Conservation (phyloP, 176 grass and related monocot species). For the Neostapfia colusana region DNA sequence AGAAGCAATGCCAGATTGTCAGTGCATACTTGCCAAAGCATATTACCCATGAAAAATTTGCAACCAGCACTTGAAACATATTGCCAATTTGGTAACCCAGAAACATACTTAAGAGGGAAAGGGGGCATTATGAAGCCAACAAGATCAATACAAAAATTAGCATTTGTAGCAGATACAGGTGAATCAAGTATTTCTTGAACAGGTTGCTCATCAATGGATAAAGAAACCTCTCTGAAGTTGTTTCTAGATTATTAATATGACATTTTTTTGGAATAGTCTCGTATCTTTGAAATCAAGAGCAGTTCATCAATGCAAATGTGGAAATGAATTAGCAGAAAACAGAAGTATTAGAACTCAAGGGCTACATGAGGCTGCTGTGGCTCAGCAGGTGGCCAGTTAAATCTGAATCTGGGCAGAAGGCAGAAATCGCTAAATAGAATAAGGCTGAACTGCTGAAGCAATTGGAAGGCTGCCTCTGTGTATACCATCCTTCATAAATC, state of each 20-base stretch:
- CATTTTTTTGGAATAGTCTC: constrained; percentile 53
- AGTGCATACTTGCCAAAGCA: background rate
- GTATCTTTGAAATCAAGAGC: constrained; percentile 56
- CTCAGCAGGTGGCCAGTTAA: constrained; percentile 52
- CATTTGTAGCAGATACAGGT: constrained; percentile 33
- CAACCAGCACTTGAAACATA: constrained; percentile 1
- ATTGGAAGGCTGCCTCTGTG: constrained; percentile 53
- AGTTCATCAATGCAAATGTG: constrained; percentile 58
- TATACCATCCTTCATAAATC: constrained; percentile 51
- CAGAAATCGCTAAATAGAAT: constrained; percentile 48
- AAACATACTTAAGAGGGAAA: constrained; percentile 13
- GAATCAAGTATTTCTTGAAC: constrained; percentile 42
- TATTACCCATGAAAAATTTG: background rate
- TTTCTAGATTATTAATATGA: constrained; percentile 72
- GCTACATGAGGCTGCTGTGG: constrained; percentile 57
- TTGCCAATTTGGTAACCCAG: background rate
- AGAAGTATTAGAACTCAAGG: constrained; percentile 54
- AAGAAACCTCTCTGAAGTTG: constrained; percentile 27
- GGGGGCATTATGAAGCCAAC: background rate
- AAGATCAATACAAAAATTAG: constrained; percentile 24
- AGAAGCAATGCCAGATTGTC: background rate
- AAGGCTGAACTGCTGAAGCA: constrained; percentile 38
- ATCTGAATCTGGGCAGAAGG: constrained; percentile 40
- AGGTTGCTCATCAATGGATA: constrained; percentile 44
- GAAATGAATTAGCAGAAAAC: constrained; percentile 58